These are phyloP conservation scores for Nothomitra cinnamomea DNA, from an alignment of 2,329 filamentous ascomycete species.

Conservation along the genomic window DNA sequence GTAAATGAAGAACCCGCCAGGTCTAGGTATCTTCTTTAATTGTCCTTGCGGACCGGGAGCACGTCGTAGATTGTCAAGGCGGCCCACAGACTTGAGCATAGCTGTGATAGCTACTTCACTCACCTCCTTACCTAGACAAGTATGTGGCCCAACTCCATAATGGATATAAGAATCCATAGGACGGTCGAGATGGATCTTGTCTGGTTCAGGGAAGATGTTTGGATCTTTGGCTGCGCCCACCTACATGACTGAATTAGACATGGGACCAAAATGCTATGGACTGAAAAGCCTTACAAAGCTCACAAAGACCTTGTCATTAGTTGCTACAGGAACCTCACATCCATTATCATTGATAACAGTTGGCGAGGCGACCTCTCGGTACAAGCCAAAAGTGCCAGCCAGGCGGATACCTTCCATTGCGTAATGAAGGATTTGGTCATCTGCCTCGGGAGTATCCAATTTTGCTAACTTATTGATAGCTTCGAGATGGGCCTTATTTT, in stretches of 20 bases:
- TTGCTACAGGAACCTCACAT: slow-evolving; percentile 31
- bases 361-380: slow-evolving; percentile 36
- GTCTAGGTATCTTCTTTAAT: slow-evolving; percentile 44
- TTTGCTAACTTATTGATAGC: slow-evolving; percentile 44
- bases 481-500: slow-evolving; percentile 37
- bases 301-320: slow-evolving; percentile 45
- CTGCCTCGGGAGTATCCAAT: slow-evolving; percentile 36
- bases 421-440: slow-evolving; percentile 49
- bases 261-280: background rate
- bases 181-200: slow-evolving; percentile 43
- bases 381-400: slow-evolving; percentile 43
- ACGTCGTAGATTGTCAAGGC: slow-evolving; percentile 40
- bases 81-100: slow-evolving; percentile 50
- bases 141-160: slow-evolving; percentile 44
- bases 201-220: slow-evolving; percentile 41
- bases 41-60: slow-evolving; percentile 47
- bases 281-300: slow-evolving; percentile 33
- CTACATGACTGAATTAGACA: slow-evolving; percentile 3
- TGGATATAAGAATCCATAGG: slow-evolving; percentile 47
- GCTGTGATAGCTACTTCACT: slow-evolving; percentile 45
- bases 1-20: slow-evolving; percentile 41
- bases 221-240: slow-evolving; percentile 25
- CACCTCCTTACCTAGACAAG: slow-evolving; percentile 42
- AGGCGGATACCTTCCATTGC: slow-evolving; percentile 40
- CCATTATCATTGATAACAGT: slow-evolving; percentile 35